Evolutionary conservation across 768 basidiomycete genomes (phyloP).

Genomic region (Mycena rebaudengoi): DNA sequence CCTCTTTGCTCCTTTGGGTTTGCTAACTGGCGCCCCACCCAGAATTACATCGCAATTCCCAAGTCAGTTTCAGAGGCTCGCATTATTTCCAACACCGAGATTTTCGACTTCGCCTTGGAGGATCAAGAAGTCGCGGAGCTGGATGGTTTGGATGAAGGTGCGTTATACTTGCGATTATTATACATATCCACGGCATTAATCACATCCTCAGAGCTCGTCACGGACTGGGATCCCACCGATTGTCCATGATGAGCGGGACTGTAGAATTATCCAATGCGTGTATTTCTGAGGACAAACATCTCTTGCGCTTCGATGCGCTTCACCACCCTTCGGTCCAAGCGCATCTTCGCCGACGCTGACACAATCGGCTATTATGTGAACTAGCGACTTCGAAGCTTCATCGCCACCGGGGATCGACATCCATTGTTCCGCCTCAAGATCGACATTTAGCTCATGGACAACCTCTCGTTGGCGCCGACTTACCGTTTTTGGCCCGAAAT

Average conservation of each 20-base stretch:
- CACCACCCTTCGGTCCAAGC: no score
- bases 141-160: slow-evolving; percentile 64
- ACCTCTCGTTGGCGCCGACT: no score
- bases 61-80: slow-evolving; percentile 64
- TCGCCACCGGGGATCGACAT: no score
- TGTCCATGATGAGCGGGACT: slow-evolving; percentile 32
- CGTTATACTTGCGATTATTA: no score
- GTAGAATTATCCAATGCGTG: not conserved
- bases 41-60: slow-evolving; percentile 71
- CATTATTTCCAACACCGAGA: slow-evolving; percentile 64
- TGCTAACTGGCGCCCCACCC: not conserved
- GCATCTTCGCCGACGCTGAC: no score
- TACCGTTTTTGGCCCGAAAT: no score
- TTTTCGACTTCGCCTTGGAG: slow-evolving; percentile 70
- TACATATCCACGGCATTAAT: not conserved
- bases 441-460: no score
- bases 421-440: no score
- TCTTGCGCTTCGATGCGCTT: no score
- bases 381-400: no score
- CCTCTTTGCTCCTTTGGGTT: not conserved
- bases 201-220: slow-evolving; percentile 43
- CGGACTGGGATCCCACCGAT: slow-evolving; percentile 52
- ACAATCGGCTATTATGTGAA: no score
- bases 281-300: no score
- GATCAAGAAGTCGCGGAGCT: slow-evolving; percentile 57